Percentiles rank a stretch among this genome's conserved stretches.
phyloP scores from a whole-genome alignment of 257 asterid species.

The Prunella vulgaris region DNA sequence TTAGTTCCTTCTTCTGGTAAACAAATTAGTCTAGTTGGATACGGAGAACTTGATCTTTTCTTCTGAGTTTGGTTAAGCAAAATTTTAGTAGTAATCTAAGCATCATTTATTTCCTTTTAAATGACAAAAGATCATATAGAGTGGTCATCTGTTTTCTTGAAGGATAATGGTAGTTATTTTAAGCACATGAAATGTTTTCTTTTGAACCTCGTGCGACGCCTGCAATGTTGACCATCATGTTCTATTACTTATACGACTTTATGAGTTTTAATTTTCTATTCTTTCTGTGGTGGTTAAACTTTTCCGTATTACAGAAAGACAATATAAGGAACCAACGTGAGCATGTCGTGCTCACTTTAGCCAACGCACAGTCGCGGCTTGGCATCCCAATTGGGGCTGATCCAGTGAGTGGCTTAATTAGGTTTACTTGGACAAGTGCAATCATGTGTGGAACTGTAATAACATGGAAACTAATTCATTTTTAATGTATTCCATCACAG shows the following conservation, averaged over 20 bases:
- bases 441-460: constrained; percentile 8
- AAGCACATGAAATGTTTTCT: constrained; percentile 14
- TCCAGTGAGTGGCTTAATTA: constrained; percentile 55
- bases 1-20: constrained; percentile 5
- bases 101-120: background rate
- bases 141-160: constrained; percentile 10
- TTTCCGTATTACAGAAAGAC: constrained; percentile 66
- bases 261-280: constrained; percentile 9
- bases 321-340: constrained; percentile 92
- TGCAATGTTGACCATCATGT: constrained; percentile 7
- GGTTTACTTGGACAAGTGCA: constrained; percentile 17
- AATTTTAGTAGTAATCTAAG: background rate
- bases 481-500: constrained; percentile 36
- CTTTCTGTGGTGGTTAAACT: constrained; percentile 11
- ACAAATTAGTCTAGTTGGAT: background rate
- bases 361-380: constrained; percentile 85
- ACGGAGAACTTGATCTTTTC: constrained; percentile 1
- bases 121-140: background rate
- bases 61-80: background rate
- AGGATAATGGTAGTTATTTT: constrained; percentile 5
- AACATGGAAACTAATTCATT: constrained; percentile 8
- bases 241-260: background rate
- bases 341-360: constrained; percentile 76
- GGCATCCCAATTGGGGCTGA: constrained; percentile 67
- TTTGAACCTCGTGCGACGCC: background rate